These are phyloP conservation scores for Fusarium virguliforme DNA, from an alignment of 2,329 filamentous ascomycete genomes.

Conservation along the genomic window DNA sequence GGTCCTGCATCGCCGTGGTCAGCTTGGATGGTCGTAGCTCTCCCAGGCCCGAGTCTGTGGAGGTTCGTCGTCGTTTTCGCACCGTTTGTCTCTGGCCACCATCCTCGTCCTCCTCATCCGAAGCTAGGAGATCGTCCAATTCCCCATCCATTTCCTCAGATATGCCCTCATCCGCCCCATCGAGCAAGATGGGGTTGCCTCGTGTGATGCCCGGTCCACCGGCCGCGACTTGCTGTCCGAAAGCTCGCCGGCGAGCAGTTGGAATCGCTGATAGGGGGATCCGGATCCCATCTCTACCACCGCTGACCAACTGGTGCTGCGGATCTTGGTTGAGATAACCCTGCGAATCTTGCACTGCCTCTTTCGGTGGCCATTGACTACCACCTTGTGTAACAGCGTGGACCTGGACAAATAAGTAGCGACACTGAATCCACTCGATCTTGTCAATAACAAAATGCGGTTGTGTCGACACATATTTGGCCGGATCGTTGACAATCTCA, in stretches of 20 bases:
- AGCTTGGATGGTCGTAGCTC: conserved; percentile 34
- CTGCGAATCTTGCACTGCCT: neutral
- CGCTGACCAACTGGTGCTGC: conserved; percentile 26
- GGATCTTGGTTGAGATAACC: conserved; percentile 53
- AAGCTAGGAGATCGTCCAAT: conserved; percentile 43
- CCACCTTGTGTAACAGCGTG: conserved; percentile 24
- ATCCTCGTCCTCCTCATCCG: conserved; percentile 37
- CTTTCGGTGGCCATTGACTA: conserved; percentile 31
- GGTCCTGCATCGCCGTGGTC: conserved; percentile 35
- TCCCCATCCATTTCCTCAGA: conserved; percentile 32
- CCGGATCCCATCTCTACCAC: neutral
- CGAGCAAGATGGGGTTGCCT: conserved; percentile 23
- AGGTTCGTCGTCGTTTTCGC: conserved; percentile 44
- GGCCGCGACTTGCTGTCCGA: conserved; percentile 1
- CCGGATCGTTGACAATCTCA: conserved; percentile 85
- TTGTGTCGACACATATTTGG: conserved; percentile 67
- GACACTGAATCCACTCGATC: conserved; percentile 90
- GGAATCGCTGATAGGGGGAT: conserved; percentile 54
- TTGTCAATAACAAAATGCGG: conserved; percentile 82
- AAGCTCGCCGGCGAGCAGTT: conserved; percentile 34
- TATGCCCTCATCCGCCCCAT: conserved; percentile 12
- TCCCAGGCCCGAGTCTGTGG: conserved; percentile 43
- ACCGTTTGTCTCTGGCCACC: conserved; percentile 16
- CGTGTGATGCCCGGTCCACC: conserved; percentile 3
- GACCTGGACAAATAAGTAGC: conserved; percentile 79